Evolutionary conservation across 768 basidiomycete species (phyloP).

Genomic region (Tricholoma saponaceum): DNA sequence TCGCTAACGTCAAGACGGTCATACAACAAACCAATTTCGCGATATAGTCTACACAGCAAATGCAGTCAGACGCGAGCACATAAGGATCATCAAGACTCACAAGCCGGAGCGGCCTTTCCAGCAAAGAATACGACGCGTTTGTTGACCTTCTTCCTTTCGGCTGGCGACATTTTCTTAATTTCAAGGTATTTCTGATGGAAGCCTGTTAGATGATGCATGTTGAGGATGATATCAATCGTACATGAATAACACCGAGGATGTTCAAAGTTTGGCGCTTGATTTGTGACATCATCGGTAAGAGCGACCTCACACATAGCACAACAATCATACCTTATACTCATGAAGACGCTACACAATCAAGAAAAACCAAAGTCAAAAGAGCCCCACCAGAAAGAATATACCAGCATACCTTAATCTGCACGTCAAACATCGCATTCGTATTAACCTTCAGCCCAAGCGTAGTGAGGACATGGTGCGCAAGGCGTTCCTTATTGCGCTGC

Average conservation of each 20-base stretch:
- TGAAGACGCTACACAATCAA: conserved; percentile 66
- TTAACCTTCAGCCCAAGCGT: conserved; percentile 70
- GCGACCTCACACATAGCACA: background rate
- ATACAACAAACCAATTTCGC: conserved; percentile 67
- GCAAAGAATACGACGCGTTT: conserved; percentile 96
- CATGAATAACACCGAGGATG: conserved; percentile 86
- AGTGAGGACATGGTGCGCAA: conserved; percentile 70
- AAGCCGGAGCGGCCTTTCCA: conserved; percentile 94
- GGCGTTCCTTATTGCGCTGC: conserved; percentile 85
- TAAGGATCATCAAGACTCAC: conserved; percentile 34
- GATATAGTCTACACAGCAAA: conserved; percentile 60
- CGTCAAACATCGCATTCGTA: conserved; percentile 80
- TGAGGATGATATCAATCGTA: conserved; percentile 28
- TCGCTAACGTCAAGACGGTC: background rate
- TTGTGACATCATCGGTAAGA: background rate
- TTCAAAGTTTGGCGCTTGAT: conserved; percentile 87
- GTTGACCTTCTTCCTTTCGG: conserved; percentile 75
- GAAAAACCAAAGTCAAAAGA: background rate
- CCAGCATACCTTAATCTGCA: conserved; percentile 71
- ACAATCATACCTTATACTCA: conserved; percentile 71
- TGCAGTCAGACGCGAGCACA: conserved; percentile 2
- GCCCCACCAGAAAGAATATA: background rate
- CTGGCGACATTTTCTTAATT: conserved; percentile 75
- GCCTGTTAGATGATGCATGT: background rate
- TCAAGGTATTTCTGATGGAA: conserved; percentile 65